Conservation (phyloP, 345 rosid species). For the Salix brachista region DNA sequence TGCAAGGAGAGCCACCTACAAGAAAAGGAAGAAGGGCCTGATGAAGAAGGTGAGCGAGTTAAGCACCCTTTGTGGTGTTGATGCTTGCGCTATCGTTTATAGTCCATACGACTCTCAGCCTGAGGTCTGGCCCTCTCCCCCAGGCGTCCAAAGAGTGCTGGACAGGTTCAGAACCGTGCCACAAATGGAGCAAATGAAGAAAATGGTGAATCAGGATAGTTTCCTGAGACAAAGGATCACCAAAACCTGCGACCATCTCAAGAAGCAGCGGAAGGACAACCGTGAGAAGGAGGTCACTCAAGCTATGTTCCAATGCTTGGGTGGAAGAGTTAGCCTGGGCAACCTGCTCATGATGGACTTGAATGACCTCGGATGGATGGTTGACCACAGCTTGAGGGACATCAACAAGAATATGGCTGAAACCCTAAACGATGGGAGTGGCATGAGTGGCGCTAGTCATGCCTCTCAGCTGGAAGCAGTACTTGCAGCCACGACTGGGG, state of each 20-base stretch:
- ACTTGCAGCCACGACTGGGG: not conserved
- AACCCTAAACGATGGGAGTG: not conserved
- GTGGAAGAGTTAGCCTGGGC: not conserved
- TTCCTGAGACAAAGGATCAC: conserved; percentile 36
- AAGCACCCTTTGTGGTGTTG: conserved; percentile 54
- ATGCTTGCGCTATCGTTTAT: conserved; percentile 42
- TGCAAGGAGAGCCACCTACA: conserved; percentile 52
- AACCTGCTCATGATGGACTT: conserved; percentile 30
- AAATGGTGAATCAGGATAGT: conserved; percentile 44
- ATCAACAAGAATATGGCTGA: conserved; percentile 10
- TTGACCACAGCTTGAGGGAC: conserved; percentile 30
- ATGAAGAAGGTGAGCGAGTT: conserved; percentile 62
- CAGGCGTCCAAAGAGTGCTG: conserved; percentile 29
- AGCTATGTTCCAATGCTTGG: conserved; percentile 28
- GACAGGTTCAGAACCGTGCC: conserved; percentile 35
- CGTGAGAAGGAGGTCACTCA: conserved; percentile 34
- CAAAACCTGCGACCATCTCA: conserved; percentile 32
- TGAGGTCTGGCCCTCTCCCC: conserved; percentile 48
- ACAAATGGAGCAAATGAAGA: conserved; percentile 43
- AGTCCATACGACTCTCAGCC: conserved; percentile 34
- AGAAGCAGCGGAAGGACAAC: conserved; percentile 38
- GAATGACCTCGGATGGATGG: conserved; percentile 35
- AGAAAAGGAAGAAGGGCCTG: conserved; percentile 59
- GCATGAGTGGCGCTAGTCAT: not conserved
- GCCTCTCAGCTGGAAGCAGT: not conserved